phyloP scores from a whole-genome alignment of 2,329 filamentous ascomycete species.

The Elsinoe necatrix region DNA sequence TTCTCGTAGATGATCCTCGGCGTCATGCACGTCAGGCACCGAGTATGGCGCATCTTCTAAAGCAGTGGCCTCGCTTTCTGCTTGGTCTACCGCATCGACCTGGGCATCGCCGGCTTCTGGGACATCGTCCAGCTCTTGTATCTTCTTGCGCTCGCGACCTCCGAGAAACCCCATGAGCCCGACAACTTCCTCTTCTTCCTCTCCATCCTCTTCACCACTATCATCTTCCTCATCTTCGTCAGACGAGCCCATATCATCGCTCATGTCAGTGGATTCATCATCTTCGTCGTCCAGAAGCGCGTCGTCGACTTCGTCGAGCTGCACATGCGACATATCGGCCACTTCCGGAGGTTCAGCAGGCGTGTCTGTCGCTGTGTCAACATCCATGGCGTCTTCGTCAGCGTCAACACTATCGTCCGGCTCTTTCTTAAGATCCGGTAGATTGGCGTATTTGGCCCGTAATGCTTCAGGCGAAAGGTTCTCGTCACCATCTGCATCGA shows the following conservation, averaged over 20 bases:
- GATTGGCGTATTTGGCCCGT: constrained; percentile 58
- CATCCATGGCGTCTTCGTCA: constrained; percentile 12
- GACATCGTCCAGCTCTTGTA: constrained; percentile 20
- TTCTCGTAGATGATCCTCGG: not conserved
- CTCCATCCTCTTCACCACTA: constrained; percentile 25
- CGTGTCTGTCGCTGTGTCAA: constrained; percentile 10
- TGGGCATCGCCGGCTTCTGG: constrained; percentile 25
- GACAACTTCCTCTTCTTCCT: constrained; percentile 18
- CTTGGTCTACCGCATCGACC: constrained; percentile 23
- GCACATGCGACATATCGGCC: constrained; percentile 29
- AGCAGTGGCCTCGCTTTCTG: not conserved
- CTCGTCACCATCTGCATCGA: constrained; percentile 50
- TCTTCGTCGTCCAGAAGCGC: constrained; percentile 33
- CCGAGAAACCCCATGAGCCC: constrained; percentile 24
- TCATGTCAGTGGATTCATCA: constrained; percentile 33
- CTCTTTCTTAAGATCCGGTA: constrained; percentile 41
- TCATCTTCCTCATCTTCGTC: constrained; percentile 28
- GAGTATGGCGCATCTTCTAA: not conserved
- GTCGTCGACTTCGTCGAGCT: constrained; percentile 34
- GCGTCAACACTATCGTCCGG: constrained; percentile 21
- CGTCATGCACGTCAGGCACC: not conserved
- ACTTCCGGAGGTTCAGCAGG: constrained; percentile 3
- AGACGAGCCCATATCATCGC: constrained; percentile 30
- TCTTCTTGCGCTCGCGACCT: constrained; percentile 21
- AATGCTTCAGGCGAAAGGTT: constrained; percentile 61